Conservation (phyloP, 2,329 filamentous ascomycete species). For the Leptosphaerulina australis region DNA sequence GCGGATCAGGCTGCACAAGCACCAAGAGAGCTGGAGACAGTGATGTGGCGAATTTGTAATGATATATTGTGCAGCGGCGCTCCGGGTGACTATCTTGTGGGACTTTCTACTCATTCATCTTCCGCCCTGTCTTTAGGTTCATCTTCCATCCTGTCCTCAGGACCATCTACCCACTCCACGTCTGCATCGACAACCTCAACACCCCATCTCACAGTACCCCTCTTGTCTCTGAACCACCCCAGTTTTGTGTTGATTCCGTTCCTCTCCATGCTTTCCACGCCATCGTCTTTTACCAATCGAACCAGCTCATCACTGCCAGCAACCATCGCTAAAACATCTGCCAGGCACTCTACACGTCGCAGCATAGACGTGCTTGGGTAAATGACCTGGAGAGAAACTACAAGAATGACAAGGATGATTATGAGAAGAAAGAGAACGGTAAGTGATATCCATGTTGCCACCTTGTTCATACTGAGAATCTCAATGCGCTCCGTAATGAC, state of each 20-base stretch:
- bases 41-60: too few relatives aligned
- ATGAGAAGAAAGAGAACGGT: slow-evolving; percentile 16
- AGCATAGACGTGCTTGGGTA: slow-evolving; percentile 5
- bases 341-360: slow-evolving; percentile 13
- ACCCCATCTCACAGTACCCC: slow-evolving; percentile 21
- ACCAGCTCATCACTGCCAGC: slow-evolving; percentile 16
- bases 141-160: neutral
- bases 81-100: too few relatives aligned
- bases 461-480: slow-evolving; percentile 8
- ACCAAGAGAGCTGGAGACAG: too few relatives aligned
- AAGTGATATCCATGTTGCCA: slow-evolving; percentile 19
- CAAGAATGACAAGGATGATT: slow-evolving; percentile 7
- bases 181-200: slow-evolving; percentile 18
- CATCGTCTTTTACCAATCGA: slow-evolving; percentile 2
- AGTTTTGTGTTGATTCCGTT: slow-evolving; percentile 11
- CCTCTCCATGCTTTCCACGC: neutral
- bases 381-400: slow-evolving; percentile 8
- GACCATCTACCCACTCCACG: slow-evolving; percentile 14
- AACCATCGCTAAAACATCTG: slow-evolving; percentile 18
- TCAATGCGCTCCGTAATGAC: slow-evolving; percentile 10
- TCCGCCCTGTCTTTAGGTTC: neutral
- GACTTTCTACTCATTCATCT: too few relatives aligned
- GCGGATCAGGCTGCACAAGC: too few relatives aligned
- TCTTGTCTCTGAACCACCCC: slow-evolving; percentile 22
- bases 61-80: too few relatives aligned